Base-by-base conservation (phyloP, 225 moss, liverwort and hornwort species). In the Pseudisothecium myosuroides region DNA sequence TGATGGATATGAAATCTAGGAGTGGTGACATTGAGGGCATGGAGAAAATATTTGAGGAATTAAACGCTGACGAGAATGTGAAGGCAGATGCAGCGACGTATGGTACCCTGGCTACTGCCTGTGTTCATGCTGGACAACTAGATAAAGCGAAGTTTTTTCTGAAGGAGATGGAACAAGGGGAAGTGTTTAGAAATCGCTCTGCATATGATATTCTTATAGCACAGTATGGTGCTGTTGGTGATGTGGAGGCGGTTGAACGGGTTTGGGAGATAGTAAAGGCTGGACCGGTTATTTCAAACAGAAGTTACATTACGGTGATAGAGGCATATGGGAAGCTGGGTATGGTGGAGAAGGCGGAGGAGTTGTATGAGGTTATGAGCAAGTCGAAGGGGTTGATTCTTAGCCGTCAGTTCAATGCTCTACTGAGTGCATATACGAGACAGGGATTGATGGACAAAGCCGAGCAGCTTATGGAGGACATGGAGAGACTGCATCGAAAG, bases 281-380 rank as follows among this genome's bases (percentile, higher is more conserved):
- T 67, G 87, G 74, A 36, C 89, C 93, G 17, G 63, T 76, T 39
- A 43, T 94, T 89, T 87, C 97, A 60, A 92, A 92, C 77, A 88
- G 95, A 83, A 95, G 93, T 88, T 96, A 92, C 76, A 86, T 94
- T 36, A 93, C 93, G 31, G 93, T 92, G 81, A 94, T 97, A 71
- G 95, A 96, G 91, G 93, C 95, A 32, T 95, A 92, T 88, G 97
- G 97, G 76, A 94, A 36, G 91, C 86, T 97, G 81, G 95, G 95
- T 58, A 91, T 92, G 92, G 91, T 94, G 85, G 94, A 95, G 89
- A 92, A 91, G 90, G 96, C 96, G 39, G 96, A 97, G 89, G 86
- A 90, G 84, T 50, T 94, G 36, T 96, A 79, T 81, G 76, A 91
- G n/a, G 89, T 86, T 43, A 95, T 97, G 96, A 76, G 90, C 83